phyloP scores from a whole-genome alignment of 108 stramenopile genomes.

The Pseudonitzschia multiseries region DNA sequence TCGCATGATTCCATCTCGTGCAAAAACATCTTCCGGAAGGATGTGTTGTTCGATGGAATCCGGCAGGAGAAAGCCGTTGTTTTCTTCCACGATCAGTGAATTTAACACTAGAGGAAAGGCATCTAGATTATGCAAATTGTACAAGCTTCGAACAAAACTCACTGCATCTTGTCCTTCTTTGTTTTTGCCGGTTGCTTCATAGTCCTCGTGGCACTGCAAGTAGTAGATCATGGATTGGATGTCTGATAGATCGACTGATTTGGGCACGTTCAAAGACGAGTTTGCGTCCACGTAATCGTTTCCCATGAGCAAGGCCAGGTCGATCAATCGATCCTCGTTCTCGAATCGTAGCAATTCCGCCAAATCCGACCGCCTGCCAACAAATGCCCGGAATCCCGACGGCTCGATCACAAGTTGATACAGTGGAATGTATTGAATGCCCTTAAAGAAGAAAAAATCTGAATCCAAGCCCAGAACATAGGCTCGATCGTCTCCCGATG shows the following conservation, averaged over 20 bases:
- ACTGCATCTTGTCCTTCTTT: conserved; percentile 19
- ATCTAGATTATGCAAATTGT: conserved; percentile 39
- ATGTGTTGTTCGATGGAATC: neutral
- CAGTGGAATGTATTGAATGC: conserved; percentile 55
- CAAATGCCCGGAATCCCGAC: conserved; percentile 14
- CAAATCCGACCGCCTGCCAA: conserved; percentile 25
- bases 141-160: conserved; percentile 45
- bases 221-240: conserved; percentile 5
- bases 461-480: conserved; percentile 60
- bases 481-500: conserved; percentile 31
- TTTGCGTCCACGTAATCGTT: conserved; percentile 61
- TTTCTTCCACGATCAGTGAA: neutral
- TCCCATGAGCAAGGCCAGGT: conserved; percentile 61
- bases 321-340: conserved; percentile 45
- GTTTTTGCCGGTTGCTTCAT: conserved; percentile 14
- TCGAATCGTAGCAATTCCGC: conserved; percentile 46
- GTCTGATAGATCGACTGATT: neutral
- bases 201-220: conserved; percentile 11
- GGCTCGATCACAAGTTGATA: conserved; percentile 12
- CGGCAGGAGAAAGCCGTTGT: neutral
- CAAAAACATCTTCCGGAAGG: conserved; percentile 17
- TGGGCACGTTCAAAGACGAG: neutral
- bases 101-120: conserved; percentile 18
- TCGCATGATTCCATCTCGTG: conserved; percentile 29
- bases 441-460: conserved; percentile 65